Evolutionary conservation across 257 asterid genomes (phyloP).

Genomic region (Anisodus tanguticus): DNA sequence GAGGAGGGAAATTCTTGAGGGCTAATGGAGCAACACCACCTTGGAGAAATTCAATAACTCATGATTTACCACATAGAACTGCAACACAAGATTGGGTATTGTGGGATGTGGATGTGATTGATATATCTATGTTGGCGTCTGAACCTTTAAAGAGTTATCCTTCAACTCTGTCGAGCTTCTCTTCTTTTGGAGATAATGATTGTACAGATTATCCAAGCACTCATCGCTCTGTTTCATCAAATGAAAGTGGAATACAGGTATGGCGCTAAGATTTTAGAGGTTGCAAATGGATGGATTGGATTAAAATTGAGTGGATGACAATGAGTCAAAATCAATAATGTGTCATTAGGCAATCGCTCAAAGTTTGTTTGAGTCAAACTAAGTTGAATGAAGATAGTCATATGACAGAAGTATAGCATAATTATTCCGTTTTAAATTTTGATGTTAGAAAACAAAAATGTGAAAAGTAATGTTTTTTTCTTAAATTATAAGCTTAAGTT

Average conservation of each 20-base stretch:
- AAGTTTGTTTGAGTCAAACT: background rate
- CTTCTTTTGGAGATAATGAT: conserved; percentile 33
- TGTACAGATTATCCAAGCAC: conserved; percentile 26
- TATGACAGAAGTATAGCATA: no score
- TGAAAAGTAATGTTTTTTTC: no score
- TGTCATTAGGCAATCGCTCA: background rate
- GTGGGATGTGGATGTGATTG: conserved; percentile 69
- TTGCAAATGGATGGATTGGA: background rate
- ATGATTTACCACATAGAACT: conserved; percentile 64
- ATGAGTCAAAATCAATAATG: background rate
- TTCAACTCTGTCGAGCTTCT: conserved; percentile 38
- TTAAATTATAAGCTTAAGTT: no score
- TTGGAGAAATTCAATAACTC: conserved; percentile 70
- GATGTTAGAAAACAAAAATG: no score
- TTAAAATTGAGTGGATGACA: background rate
- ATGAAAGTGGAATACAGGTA: conserved; percentile 33
- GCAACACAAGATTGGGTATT: conserved; percentile 69
- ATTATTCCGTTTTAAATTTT: no score
- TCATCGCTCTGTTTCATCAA: conserved; percentile 14
- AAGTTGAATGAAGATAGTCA: no score
- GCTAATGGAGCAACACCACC: conserved; percentile 72
- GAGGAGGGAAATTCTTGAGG: conserved; percentile 57
- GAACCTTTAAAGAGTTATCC: conserved; percentile 45
- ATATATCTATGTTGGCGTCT: conserved; percentile 24
- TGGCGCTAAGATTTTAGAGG: conserved; percentile 23